Evolutionary conservation across 495 filamentous ascomycete genomes (phyloP).

Genomic region (Copromyces sp.): DNA sequence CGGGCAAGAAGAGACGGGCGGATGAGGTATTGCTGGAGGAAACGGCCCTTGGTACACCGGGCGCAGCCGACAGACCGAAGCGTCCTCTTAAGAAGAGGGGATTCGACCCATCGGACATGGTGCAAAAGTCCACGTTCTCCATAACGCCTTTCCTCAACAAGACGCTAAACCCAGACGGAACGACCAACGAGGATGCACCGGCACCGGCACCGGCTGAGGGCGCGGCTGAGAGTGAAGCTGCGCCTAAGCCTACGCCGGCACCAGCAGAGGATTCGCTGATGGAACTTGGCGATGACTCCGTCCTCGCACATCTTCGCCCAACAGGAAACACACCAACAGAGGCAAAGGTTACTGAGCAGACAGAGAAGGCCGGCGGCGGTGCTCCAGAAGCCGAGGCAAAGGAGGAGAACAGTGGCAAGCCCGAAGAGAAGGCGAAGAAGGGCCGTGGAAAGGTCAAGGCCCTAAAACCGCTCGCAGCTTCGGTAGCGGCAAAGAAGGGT

Average conservation of each 20-base stretch:
- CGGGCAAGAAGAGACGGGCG: conserved; percentile 29
- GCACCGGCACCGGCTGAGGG: neutral
- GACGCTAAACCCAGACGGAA: conserved; percentile 39
- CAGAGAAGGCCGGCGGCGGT: neutral
- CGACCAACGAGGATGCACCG: neutral
- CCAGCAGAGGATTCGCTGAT: conserved; percentile 2
- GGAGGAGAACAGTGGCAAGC: neutral
- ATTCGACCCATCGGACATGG: conserved; percentile 46
- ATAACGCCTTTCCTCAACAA: conserved; percentile 89
- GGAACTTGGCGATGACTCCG: conserved; percentile 8
- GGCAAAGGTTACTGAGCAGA: conserved; percentile 38
- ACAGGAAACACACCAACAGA: conserved; percentile 20
- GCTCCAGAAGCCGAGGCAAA: neutral
- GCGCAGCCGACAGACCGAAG: conserved; percentile 24
- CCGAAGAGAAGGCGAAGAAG: conserved; percentile 21
- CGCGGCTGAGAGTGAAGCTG: neutral
- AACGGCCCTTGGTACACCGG: conserved; percentile 27
- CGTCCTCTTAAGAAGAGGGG: conserved; percentile 40
- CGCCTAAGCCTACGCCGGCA: conserved; percentile 6
- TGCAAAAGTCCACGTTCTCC: conserved; percentile 83
- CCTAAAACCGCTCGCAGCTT: neutral
- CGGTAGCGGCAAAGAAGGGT: neutral
- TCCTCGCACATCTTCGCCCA: conserved; percentile 9
- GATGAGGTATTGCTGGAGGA: conserved; percentile 26
- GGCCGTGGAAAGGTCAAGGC: neutral